A percentile compares a stretch with the other conserved stretches of the same genome.
Evolutionary conservation across 441 rosid genomes (phyloP).

Genomic region (Erodium moschatum): DNA sequence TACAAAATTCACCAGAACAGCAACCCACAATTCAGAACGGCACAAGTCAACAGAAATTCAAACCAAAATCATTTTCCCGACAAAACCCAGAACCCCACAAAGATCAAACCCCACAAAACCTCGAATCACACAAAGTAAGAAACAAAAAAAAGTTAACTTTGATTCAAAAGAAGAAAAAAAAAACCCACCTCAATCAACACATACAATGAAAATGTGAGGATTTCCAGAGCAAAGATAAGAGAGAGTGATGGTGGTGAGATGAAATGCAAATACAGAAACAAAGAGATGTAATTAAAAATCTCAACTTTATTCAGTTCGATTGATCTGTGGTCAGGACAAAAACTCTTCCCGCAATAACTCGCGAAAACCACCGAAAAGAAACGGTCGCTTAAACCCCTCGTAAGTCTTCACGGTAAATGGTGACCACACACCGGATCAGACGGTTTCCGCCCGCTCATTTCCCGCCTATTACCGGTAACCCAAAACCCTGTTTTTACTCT

Average conservation of each 20-base stretch:
- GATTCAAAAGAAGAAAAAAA: background rate
- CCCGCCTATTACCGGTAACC: background rate
- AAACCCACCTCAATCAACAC: background rate
- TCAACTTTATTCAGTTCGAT: background rate
- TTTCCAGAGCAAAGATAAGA: background rate
- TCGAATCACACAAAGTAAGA: background rate
- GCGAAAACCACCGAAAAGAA: background rate
- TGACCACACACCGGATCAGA: background rate
- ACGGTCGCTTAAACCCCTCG: background rate
- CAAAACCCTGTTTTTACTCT: background rate
- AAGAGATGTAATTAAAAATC: background rate
- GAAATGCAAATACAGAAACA: constrained; percentile 2
- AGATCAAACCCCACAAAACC: background rate
- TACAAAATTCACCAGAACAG: background rate
- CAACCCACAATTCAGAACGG: background rate
- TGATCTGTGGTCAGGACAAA: background rate
- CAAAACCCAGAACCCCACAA: background rate
- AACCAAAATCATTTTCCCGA: background rate
- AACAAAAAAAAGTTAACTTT: background rate
- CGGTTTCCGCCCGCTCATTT: background rate
- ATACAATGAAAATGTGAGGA: background rate
- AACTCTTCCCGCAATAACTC: background rate
- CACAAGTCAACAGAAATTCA: background rate
- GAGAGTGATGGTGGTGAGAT: background rate
- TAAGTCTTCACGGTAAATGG: background rate